Evolutionary conservation across 2,329 filamentous ascomycete species (phyloP).

Genomic region (Colletotrichum somersetense): DNA sequence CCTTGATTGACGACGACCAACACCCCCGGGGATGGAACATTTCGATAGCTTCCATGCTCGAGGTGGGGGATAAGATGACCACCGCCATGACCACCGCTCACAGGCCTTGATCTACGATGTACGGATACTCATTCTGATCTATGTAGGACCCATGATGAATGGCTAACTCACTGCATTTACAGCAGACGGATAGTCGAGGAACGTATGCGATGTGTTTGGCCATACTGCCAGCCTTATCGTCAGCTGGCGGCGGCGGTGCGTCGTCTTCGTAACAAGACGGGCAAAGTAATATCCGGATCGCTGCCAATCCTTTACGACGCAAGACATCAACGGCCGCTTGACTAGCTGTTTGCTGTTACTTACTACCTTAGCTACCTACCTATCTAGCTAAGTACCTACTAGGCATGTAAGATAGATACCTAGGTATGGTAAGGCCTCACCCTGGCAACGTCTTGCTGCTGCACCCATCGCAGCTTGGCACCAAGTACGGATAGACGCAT

Average conservation of each 20-base stretch:
- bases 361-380: not conserved
- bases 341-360: not conserved
- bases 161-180: not conserved
- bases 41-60: slow-evolving; percentile 24
- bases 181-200: not conserved
- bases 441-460: not conserved
- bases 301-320: not conserved
- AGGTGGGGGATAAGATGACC: slow-evolving; percentile 5
- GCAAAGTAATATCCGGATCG: not conserved
- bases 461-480: not conserved
- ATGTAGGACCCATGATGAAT: not conserved
- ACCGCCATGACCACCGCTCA: not conserved
- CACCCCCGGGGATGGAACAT: slow-evolving; percentile 6
- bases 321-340: not conserved
- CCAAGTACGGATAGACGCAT: not conserved
- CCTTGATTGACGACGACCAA: not conserved
- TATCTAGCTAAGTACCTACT: no score
- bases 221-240: not conserved
- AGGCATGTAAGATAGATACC: no score
- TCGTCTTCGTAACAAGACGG: no score
- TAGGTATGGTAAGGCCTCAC: not conserved
- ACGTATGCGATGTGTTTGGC: not conserved
- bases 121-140: not conserved
- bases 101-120: not conserved
- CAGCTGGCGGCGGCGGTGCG: not conserved